Conservation (phyloP, 2,329 filamentous ascomycete genomes). For the Berkeleyomyces rouxiae region DNA sequence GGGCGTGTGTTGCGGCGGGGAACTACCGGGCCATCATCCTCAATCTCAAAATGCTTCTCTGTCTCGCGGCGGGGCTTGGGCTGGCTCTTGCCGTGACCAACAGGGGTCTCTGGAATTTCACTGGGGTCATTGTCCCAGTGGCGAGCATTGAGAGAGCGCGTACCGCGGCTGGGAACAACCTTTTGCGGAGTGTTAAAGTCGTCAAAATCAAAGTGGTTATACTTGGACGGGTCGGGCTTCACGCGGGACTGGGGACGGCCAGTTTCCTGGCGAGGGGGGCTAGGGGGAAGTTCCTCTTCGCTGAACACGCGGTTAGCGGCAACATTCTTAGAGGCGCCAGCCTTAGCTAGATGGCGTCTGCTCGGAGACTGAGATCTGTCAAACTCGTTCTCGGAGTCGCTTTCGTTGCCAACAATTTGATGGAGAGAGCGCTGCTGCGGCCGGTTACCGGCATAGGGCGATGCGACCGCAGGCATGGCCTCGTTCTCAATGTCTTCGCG, state of each 20-base stretch:
- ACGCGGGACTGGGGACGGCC: conserved; percentile 17
- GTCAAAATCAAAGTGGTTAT: conserved; percentile 37
- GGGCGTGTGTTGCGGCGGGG: conserved; percentile 35
- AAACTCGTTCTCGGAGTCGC: conserved; percentile 25
- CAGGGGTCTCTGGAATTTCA: conserved; percentile 33
- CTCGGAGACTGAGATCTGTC: conserved; percentile 33
- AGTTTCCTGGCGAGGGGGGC: conserved; percentile 27
- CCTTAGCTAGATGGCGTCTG: conserved; percentile 31
- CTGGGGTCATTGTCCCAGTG: conserved; percentile 58
- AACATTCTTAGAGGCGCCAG: conserved; percentile 37
- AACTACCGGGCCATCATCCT: conserved; percentile 40
- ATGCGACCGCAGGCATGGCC: conserved; percentile 34
- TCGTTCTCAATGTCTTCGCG: conserved; percentile 43
- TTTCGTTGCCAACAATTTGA: conserved; percentile 50
- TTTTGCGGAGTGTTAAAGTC: conserved; percentile 79
- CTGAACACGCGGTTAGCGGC: conserved; percentile 40
- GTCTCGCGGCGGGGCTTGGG: conserved; percentile 60
- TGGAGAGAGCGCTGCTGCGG: conserved; percentile 51
- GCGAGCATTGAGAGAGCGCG: conserved; percentile 51
- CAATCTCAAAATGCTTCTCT: conserved; percentile 68
- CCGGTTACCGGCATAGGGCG: conserved; percentile 41
- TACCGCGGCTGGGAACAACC: conserved; percentile 38
- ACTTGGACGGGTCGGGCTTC: conserved; percentile 11
- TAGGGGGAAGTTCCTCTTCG: conserved; percentile 47
- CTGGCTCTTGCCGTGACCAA: conserved; percentile 34